Base-by-base conservation (phyloP, 2,329 filamentous ascomycete species). In the Diaporthe amygdali region DNA sequence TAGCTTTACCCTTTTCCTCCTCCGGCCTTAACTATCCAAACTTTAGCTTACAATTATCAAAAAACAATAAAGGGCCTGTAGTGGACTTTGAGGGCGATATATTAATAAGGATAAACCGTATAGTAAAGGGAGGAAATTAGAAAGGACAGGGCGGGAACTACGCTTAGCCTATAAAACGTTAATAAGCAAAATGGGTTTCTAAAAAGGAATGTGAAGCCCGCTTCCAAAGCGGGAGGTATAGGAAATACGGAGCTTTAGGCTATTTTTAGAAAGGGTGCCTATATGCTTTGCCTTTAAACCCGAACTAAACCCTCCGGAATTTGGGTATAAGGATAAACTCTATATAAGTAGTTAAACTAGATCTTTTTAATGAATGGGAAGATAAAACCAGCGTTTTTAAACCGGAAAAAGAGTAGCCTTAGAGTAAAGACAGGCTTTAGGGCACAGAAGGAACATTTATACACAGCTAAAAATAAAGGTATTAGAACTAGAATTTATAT, bases 131-230 rank as follows among this genome's bases (percentile, higher is more conserved):
- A 5, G 3, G 14, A 49, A 12, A 49, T 12, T 27, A 49, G 25
- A 4, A 2, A 2, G 1, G 14, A 49, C 2, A 9, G 4, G 0
- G 12, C 1, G 3, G 14, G 25, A 25, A 1, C n/a, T 25, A 14
- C 12, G 25, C 12, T n/a, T n/a, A n/a, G n/a, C n/a, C n/a, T n/a
- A n/a, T n/a, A n/a, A 47, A 4, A 2, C 12, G 3, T 15, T 49
- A 25, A 27, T 5, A 5, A 9, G 22, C 10, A 14, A 25, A 7
- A 17, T 49, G 2, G 1, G 44, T 49, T 14, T 9, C 7, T 15
- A 49, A 27, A 14, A 8, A 22, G 1, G 10, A 47, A 47, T 3
- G 1, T 10, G 6, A 47, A 22, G 5, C 2, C 4, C 22, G 3
- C 44, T 47, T 47, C 12, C 22, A 47, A 25, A 47, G 22, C 5